phyloP scores from a whole-genome alignment of 257 asterid genomes.

The Gynochthodes officinalis region DNA sequence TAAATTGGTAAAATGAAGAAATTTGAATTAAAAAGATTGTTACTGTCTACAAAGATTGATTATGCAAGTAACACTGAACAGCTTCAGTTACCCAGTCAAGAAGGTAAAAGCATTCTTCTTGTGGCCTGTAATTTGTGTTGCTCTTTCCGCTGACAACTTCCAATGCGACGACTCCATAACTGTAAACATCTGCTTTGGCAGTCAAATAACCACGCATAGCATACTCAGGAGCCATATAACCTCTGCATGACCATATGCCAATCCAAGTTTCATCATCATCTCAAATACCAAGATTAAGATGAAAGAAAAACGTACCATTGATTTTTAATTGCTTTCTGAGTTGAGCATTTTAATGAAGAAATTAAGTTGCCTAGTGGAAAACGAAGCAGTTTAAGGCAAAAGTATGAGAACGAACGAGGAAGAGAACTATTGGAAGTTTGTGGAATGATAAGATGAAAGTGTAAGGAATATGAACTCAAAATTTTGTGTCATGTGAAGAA shows the following conservation, averaged over 20 bases:
- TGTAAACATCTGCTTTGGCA: conserved; percentile 83
- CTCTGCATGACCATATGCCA: conserved; percentile 45
- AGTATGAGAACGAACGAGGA: too few relatives aligned
- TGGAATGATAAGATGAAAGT: too few relatives aligned
- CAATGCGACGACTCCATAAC: conserved; percentile 91
- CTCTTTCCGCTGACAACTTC: conserved; percentile 89
- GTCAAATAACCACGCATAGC: conserved; percentile 89
- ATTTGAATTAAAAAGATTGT: too few relatives aligned
- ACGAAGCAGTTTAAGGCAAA: background rate
- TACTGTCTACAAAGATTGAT: too few relatives aligned
- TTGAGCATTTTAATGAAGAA: background rate
- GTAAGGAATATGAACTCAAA: too few relatives aligned
- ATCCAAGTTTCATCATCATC: background rate
- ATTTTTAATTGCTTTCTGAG: background rate
- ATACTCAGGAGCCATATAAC: conserved; percentile 97
- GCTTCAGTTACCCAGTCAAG: conserved; percentile 74
- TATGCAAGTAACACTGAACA: background rate
- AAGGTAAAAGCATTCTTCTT: conserved; percentile 70
- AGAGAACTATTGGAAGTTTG: too few relatives aligned
- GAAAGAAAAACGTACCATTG: background rate
- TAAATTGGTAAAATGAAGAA: too few relatives aligned
- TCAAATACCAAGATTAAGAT: background rate
- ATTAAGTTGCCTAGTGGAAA: background rate
- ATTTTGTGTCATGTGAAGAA: too few relatives aligned
- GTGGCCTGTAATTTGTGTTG: conserved; percentile 78